A percentile compares a stretch with the other conserved stretches of the same genome.
Evolutionary conservation across 352 stramenopile species (phyloP).

Genomic region (Globisporangium iwayamae): DNA sequence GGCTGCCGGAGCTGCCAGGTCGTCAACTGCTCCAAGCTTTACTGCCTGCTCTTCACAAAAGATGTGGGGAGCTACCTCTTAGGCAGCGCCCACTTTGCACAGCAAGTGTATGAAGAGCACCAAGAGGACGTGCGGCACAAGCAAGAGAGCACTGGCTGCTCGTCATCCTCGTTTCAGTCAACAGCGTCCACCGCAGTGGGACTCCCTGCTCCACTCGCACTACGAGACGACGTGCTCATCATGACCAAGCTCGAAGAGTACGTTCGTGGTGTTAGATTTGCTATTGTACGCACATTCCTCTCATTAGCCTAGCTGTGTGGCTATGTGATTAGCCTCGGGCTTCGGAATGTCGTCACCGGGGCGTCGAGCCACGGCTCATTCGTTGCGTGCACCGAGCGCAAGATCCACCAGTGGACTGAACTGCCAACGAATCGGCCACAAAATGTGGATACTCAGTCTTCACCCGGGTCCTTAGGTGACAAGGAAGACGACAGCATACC

Average conservation of each 20-base stretch:
- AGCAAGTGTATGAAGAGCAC: slow-evolving; percentile 20
- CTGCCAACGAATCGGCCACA: background rate
- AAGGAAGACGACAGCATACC: background rate
- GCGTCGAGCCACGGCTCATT: slow-evolving; percentile 21
- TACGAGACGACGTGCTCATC: slow-evolving; percentile 5
- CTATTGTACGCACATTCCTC: no score
- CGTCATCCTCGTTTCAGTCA: background rate
- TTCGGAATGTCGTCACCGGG: slow-evolving; percentile 30
- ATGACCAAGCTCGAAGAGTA: slow-evolving; percentile 38
- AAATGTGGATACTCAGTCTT: background rate
- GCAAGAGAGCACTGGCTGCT: background rate
- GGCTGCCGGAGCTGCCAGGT: slow-evolving; percentile 22
- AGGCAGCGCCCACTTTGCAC: slow-evolving; percentile 30
- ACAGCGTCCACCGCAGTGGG: slow-evolving; percentile 6
- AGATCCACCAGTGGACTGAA: slow-evolving; percentile 37
- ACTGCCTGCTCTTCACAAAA: slow-evolving; percentile 44
- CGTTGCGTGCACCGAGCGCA: slow-evolving; percentile 30
- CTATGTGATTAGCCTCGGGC: slow-evolving; percentile 23
- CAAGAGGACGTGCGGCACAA: slow-evolving; percentile 14
- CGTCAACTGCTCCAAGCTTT: slow-evolving; percentile 42
- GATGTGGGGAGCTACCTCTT: slow-evolving; percentile 32
- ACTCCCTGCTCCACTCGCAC: background rate
- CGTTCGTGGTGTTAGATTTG: background rate
- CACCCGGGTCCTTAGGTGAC: background rate
- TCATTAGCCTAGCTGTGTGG: background rate